Evolutionary conservation across 768 basidiomycete genomes (phyloP).

Genomic region (Boletus reticulatus): DNA sequence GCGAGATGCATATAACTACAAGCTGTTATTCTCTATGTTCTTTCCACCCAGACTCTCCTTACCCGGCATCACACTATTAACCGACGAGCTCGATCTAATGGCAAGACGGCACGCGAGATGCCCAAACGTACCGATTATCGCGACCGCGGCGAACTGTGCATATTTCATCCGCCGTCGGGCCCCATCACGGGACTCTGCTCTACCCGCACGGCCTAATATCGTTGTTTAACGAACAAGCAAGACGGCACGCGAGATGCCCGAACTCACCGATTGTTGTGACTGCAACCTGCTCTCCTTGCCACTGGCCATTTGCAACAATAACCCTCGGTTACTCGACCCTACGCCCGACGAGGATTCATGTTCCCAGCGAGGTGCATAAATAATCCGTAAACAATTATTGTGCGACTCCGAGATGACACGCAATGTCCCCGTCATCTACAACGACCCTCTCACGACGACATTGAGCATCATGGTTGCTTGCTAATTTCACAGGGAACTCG

Average conservation of each 20-base stretch:
- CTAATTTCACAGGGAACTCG: not conserved
- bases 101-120: slow-evolving; percentile 3
- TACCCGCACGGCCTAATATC: not conserved
- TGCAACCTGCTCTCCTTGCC: too few species aligned
- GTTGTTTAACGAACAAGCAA: not conserved
- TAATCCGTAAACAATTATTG: not conserved
- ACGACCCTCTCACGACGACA: not conserved
- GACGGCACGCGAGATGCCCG: not conserved
- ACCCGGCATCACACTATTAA: too few species aligned
- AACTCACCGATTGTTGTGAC: not conserved
- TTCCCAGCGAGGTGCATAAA: not conserved
- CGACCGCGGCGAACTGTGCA: not conserved
- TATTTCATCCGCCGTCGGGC: too few species aligned
- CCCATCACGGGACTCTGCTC: not conserved
- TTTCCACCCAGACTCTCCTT: too few species aligned
- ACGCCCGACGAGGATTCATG: not conserved
- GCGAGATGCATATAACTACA: too few species aligned
- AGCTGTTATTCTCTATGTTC: too few species aligned
- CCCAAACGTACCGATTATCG: not conserved
- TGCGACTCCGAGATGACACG: not conserved
- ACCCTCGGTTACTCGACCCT: too few species aligned
- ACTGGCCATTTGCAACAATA: not conserved
- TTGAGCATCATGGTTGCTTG: not conserved
- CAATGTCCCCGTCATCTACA: too few species aligned
- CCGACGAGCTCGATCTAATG: not conserved